Percentiles rank a stretch among this genome's conserved stretches.
Conservation (phyloP, 352 stramenopile species). For the Elongisporangium anandrum region DNA sequence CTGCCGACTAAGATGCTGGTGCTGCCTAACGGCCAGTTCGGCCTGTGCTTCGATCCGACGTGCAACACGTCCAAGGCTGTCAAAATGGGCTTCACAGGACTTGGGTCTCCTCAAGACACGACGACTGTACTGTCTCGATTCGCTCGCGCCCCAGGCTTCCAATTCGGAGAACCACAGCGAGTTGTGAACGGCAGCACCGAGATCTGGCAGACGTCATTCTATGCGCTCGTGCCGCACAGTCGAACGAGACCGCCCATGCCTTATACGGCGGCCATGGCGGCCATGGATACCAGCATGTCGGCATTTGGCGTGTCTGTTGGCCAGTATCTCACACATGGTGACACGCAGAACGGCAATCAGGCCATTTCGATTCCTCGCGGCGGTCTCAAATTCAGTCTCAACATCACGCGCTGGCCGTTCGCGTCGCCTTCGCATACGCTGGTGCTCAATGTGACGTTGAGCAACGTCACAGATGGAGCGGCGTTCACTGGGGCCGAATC, state of each 20-base stretch:
- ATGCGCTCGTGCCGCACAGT: conserved; percentile 13
- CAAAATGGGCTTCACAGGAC: conserved; percentile 15
- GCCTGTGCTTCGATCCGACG: conserved; percentile 8
- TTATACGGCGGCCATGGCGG: conserved; percentile 1
- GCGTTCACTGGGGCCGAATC: too few relatives aligned
- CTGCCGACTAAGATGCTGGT: conserved; percentile 12
- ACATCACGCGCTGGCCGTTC: conserved; percentile 17
- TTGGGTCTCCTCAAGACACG: background rate
- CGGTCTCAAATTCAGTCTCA: conserved; percentile 20
- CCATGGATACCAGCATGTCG: background rate
- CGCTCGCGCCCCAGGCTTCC: conserved; percentile 6
- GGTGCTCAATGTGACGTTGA: conserved; percentile 14
- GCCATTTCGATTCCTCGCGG: conserved; percentile 9
- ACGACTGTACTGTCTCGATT: conserved; percentile 5
- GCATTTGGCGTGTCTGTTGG: conserved; percentile 11
- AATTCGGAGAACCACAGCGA: conserved; percentile 7
- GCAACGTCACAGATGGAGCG: conserved; percentile 3
- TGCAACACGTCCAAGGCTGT: conserved; percentile 5
- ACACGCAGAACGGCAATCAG: conserved; percentile 6
- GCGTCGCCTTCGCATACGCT: conserved; percentile 5
- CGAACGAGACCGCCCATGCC: conserved; percentile 10
- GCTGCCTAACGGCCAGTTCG: conserved; percentile 15
- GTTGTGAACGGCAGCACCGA: conserved; percentile 2
- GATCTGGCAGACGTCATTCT: conserved; percentile 11
- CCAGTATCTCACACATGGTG: conserved; percentile 12